Evolutionary conservation across 768 basidiomycete genomes (phyloP), one percentile per base, ranked within the genome.

Genomic region (Mycena floridula): DNA sequence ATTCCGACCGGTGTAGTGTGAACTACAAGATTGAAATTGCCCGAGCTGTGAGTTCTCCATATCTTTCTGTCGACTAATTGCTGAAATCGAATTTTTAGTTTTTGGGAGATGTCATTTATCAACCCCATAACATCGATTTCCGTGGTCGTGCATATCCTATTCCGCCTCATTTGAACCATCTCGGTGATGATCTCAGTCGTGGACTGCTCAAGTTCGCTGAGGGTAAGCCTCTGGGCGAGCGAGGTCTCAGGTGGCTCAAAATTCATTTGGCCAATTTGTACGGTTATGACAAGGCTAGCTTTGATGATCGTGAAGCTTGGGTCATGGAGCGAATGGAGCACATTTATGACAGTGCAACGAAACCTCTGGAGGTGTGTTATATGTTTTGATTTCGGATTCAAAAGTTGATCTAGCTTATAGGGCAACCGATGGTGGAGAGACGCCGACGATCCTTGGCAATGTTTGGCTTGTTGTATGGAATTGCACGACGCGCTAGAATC

Each of bases 11-110:
- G 35, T 98, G 95, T 61, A 88, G 74, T 57, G 82, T 93, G 38
- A 98, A 97, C 60, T 97, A 97, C 64, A 95, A 93, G 61, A 82
- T 99, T 46, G 95, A 98, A 66, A 95, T 97, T 55, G 93, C 92
- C 7, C 77, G 88, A 41, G 83, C 93, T 42, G 90, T 92, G 59
- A 61, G 83, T 73, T 9, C 26, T 42, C 20, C 25, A 40, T 37
- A 23, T 37, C 21, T 43, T 35, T 28, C 32, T 35, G 5, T 22
- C 36, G 3, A 25, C 16, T 12, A 5, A 25, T 47, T 50, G 40
- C 50, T 48, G 23, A 35, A 39, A 38, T 50, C 20, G 47, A 37
- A 23, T 47, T 2, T 22, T 3, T 46, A 90, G 84, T 96, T 94
- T 74, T 69, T 94, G 41, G 79, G 81, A 44, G 95, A 96, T 53